These are phyloP conservation scores for Mediolabrus comicus DNA, from an alignment of 108 stramenopile species.

Conservation along the genomic window DNA sequence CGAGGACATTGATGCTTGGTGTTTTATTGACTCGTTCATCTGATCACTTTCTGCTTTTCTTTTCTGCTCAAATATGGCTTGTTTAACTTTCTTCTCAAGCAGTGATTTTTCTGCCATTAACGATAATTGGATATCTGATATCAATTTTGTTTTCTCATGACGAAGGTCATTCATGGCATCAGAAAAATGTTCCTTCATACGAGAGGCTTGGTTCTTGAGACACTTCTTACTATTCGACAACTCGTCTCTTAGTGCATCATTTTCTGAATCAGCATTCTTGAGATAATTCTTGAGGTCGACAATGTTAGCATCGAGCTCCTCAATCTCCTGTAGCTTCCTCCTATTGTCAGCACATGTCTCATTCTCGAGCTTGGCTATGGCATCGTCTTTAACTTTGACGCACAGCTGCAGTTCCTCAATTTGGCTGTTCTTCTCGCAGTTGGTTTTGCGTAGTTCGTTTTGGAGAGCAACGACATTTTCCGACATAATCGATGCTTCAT, in stretches of 20 bases:
- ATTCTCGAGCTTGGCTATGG: neutral
- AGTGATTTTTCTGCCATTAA: slow-evolving; percentile 13
- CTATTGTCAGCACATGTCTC: neutral
- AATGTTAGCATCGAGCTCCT: slow-evolving; percentile 11
- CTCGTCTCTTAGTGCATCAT: neutral
- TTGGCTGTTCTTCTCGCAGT: slow-evolving; percentile 6
- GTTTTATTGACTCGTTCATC: slow-evolving; percentile 27
- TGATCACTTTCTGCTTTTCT: slow-evolving; percentile 19
- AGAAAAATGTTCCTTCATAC: neutral
- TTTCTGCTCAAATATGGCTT: neutral
- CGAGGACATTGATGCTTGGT: slow-evolving; percentile 21
- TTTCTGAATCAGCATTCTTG: neutral
- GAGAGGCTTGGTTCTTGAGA: slow-evolving; percentile 7
- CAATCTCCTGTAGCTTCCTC: neutral
- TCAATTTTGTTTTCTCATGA: slow-evolving; percentile 16
- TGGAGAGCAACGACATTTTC: slow-evolving; percentile 10
- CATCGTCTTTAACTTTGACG: slow-evolving; percentile 21
- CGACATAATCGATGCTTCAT: slow-evolving; percentile 6
- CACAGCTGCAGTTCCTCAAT: slow-evolving; percentile 15
- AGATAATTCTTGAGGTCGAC: slow-evolving; percentile 13
- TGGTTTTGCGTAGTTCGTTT: slow-evolving; percentile 9
- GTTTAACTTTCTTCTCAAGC: slow-evolving; percentile 18
- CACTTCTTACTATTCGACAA: neutral
- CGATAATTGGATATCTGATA: slow-evolving; percentile 18
- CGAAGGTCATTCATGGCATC: slow-evolving; percentile 14